Conservation (phyloP, 331 rosid genomes). For the Erythrophleum ivorense region DNA sequence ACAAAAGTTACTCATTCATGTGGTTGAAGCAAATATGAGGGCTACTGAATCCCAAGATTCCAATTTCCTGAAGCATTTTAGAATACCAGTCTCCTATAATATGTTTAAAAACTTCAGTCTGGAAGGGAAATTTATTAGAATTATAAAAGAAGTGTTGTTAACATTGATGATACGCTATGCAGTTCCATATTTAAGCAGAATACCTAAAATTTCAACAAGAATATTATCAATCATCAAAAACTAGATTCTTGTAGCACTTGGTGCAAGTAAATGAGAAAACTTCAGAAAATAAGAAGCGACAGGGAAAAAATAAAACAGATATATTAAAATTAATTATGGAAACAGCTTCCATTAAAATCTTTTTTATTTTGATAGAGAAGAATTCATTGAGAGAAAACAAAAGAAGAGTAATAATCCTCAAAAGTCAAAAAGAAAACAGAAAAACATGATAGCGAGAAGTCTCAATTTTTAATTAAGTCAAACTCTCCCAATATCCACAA, state of each 20-base stretch:
- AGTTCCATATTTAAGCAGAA: constrained; percentile 28
- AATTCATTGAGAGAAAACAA: not conserved
- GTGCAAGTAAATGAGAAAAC: not conserved
- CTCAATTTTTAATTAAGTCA: constrained; percentile 10
- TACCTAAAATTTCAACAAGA: constrained; percentile 2
- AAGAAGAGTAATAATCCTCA: not conserved
- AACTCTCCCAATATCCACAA: constrained; percentile 4
- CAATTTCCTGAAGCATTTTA: not conserved
- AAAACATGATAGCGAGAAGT: not conserved
- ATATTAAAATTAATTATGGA: not conserved
- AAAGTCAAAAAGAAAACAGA: not conserved
- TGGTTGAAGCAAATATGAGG: not conserved
- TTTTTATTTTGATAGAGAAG: not conserved
- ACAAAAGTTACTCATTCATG: not conserved
- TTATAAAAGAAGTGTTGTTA: constrained; percentile 8
- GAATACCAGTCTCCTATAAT: not conserved
- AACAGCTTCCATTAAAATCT: not conserved
- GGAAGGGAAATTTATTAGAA: not conserved
- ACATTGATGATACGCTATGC: not conserved
- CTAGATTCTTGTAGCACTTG: not conserved
- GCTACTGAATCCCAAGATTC: not conserved
- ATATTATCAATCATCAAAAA: not conserved
- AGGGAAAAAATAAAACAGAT: not conserved
- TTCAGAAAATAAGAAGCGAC: not conserved
- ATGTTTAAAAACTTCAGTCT: not conserved